Evolutionary conservation across 345 rosid species (phyloP), one percentile per base, ranked within the genome.

Genomic region (Eucalyptus decipiens): DNA sequence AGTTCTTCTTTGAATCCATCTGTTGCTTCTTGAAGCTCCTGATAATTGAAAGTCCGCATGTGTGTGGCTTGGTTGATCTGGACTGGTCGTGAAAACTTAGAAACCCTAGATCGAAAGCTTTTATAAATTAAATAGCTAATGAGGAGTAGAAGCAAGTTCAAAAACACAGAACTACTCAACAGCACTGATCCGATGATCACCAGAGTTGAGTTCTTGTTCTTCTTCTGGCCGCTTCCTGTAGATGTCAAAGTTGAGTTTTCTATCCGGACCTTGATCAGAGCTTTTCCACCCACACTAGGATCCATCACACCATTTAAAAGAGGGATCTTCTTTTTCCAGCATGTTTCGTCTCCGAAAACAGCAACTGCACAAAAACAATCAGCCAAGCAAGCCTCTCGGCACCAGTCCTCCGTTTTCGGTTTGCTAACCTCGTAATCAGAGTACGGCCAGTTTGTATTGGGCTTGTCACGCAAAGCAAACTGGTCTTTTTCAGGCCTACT

Each of bases 341-440:
- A 94, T 1, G 56, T 24, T 11, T 89, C 89, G 1, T 42, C 9
- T 43, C 85, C 60, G 18, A 58, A 90, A 87, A 91, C 86, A 23
- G 93, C 94, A 17, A 91, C 94, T 14, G 89, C 93, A 51, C 96
- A 96, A 24, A 91, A 91, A 87, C 96, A 95, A 89, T 94, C 98
- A 18, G 5, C 86, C 92, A 94, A 87, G 91, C 96, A 95, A 76
- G 90, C 83, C 51, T 58, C 43, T 54, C 89, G 89, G 92, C 96
- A 96, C 87, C 89, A 87, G 47, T 93, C 93, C 91, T 92, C 93
- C 3, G 50, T 51, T 28, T 89, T 86, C 7, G 42, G 21, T 5
- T 2, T 0, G 42, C 81, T 92, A 26, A 32, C 4, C 86, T 89
- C 90, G 37, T 94, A 96, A 88, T 93, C 93, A 6, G 89, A 86